These are phyloP conservation scores for Penicillium samsonianum DNA, from an alignment of 495 filamentous ascomycete genomes.

Conservation along the genomic window DNA sequence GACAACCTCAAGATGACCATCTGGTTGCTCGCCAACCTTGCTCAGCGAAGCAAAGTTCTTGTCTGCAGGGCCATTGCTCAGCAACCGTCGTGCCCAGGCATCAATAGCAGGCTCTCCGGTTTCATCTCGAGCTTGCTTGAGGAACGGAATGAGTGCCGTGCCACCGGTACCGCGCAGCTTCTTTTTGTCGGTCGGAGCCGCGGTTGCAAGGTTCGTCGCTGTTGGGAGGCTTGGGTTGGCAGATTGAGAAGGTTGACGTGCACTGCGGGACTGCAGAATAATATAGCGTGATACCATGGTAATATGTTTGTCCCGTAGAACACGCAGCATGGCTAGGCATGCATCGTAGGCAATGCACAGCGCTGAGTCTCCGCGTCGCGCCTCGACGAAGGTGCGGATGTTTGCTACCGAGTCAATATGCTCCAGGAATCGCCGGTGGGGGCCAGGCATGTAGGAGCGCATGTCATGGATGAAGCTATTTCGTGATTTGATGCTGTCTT, in stretches of 20 bases:
- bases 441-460: constrained; percentile 94
- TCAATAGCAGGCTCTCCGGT: constrained; percentile 90
- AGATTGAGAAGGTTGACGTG: constrained; percentile 49
- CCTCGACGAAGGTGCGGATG: constrained; percentile 80
- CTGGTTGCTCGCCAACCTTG: constrained; percentile 65
- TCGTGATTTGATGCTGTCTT: constrained; percentile 34
- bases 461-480: constrained; percentile 96
- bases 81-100: constrained; percentile 73
- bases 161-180: constrained; percentile 89
- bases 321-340: constrained; percentile 85
- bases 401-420: constrained; percentile 81
- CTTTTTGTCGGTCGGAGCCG: constrained; percentile 44
- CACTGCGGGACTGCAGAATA: constrained; percentile 64
- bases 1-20: constrained; percentile 66
- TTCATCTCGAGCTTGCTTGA: constrained; percentile 94
- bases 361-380: constrained; percentile 57
- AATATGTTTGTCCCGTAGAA: constrained; percentile 91
- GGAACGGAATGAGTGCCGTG: constrained; percentile 87
- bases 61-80: constrained; percentile 57
- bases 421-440: constrained; percentile 84
- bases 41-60: constrained; percentile 51
- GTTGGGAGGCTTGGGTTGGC: constrained; percentile 44
- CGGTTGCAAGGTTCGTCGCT: constrained; percentile 67
- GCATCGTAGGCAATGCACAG: constrained; percentile 85
- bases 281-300: constrained; percentile 97